phyloP scores from a whole-genome alignment of 2,329 filamentous ascomycete species.

The Colletotrichum sp. region DNA sequence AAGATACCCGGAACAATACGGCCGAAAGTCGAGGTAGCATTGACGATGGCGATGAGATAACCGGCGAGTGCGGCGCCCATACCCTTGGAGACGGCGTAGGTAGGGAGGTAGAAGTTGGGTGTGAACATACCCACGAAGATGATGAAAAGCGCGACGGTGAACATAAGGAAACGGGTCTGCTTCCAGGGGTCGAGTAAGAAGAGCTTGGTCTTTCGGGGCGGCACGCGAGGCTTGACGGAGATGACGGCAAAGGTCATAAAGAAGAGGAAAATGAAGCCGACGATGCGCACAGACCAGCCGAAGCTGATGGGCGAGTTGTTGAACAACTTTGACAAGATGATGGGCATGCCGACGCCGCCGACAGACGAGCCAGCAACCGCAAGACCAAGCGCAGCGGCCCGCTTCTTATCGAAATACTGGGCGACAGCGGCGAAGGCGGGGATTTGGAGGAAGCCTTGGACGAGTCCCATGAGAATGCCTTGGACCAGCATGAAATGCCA shows the following conservation, averaged over 20 bases:
- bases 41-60: conserved; percentile 73
- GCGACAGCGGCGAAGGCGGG: conserved; percentile 49
- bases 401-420: conserved; percentile 51
- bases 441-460: conserved; percentile 44
- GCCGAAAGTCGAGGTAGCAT: conserved; percentile 64
- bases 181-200: conserved; percentile 41
- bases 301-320: conserved; percentile 47
- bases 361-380: conserved; percentile 50
- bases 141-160: conserved; percentile 38
- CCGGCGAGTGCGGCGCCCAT: conserved; percentile 63
- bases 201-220: conserved; percentile 39
- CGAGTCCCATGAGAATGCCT: conserved; percentile 45
- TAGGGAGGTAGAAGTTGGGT: conserved; percentile 63
- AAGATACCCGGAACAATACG: conserved; percentile 63
- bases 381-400: conserved; percentile 50
- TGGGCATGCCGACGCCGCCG: conserved; percentile 58
- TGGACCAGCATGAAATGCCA: conserved; percentile 58
- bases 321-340: conserved; percentile 50
- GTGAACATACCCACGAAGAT: conserved; percentile 53
- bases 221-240: conserved; percentile 35
- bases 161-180: conserved; percentile 28
- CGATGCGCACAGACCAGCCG: conserved; percentile 55
- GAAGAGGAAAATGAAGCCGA: conserved; percentile 54
- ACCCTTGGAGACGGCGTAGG: conserved; percentile 58
- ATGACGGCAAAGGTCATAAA: conserved; percentile 43